Percentiles rank a stretch among this genome's conserved stretches.
phyloP scores from a whole-genome alignment of 805 yeast genomes.

The Sungouiella thailandica region DNA sequence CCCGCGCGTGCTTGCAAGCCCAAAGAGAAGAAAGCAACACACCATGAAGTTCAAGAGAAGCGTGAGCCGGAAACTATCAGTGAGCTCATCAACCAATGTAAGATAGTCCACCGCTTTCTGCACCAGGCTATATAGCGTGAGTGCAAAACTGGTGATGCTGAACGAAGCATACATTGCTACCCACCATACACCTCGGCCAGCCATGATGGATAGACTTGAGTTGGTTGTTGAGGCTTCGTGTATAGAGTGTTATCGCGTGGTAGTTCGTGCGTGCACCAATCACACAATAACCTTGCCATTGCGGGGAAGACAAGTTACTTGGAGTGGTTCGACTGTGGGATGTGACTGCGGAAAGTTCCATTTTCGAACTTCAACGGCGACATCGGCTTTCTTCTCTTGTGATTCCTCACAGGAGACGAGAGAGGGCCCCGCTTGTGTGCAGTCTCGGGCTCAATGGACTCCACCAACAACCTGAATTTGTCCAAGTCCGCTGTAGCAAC shows the following conservation, averaged over 20 bases:
- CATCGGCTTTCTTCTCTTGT: slow-evolving; percentile 8
- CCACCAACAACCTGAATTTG: background rate
- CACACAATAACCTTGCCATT: background rate
- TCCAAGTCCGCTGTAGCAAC: background rate
- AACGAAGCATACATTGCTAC: slow-evolving; percentile 7
- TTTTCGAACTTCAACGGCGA: slow-evolving; percentile 6
- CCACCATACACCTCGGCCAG: slow-evolving; percentile 2
- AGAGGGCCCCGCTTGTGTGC: background rate
- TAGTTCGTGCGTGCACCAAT: background rate
- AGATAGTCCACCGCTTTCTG: slow-evolving; percentile 10
- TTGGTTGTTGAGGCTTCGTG: background rate
- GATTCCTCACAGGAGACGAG: background rate
- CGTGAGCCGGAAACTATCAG: slow-evolving; percentile 10
- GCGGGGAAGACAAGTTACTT: no score
- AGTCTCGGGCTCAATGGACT: background rate
- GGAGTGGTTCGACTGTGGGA: no score
- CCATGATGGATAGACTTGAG: background rate
- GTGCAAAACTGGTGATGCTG: slow-evolving; percentile 9
- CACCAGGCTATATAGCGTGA: slow-evolving; percentile 9
- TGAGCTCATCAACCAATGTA: slow-evolving; percentile 13
- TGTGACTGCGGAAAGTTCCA: slow-evolving; percentile 7
- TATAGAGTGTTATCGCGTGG: slow-evolving; percentile 10
- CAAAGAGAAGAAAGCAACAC: slow-evolving; percentile 13
- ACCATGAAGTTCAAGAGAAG: slow-evolving; percentile 15
- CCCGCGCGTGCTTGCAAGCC: slow-evolving; percentile 32